Evolutionary conservation across 495 filamentous ascomycete genomes (phyloP).

Genomic region (Oleoguttula mirabilis): DNA sequence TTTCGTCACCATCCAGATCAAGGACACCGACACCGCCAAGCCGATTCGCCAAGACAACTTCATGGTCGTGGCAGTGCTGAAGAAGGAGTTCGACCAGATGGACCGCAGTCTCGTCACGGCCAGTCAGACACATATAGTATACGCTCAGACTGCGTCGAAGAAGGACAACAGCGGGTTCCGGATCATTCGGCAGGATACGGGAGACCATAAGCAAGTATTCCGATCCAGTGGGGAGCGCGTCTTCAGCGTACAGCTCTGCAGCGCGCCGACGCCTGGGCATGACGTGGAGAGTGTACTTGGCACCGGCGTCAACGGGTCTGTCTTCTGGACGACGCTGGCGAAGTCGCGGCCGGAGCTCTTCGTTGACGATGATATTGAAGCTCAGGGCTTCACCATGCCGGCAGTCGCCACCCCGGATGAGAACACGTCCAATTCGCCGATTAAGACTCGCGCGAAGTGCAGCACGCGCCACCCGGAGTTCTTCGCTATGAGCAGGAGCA

Average conservation of each 20-base stretch:
- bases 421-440: conserved; percentile 58
- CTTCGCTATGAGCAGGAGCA: conserved; percentile 90
- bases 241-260: conserved; percentile 81
- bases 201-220: conserved; percentile 78
- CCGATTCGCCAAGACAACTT: conserved; percentile 52
- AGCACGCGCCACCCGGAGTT: conserved; percentile 80
- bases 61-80: conserved; percentile 80
- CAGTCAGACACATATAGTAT: conserved; percentile 83
- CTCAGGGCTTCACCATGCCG: conserved; percentile 68
- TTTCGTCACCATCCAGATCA: conserved; percentile 68
- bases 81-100: conserved; percentile 95
- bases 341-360: conserved; percentile 60
- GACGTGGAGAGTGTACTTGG: conserved; percentile 68
- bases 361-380: conserved; percentile 58
- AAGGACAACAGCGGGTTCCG: conserved; percentile 62
- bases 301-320: conserved; percentile 83
- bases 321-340: conserved; percentile 76
- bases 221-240: conserved; percentile 76
- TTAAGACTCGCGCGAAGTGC: conserved; percentile 88
- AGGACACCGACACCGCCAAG: conserved; percentile 29
- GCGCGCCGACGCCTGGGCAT: conserved; percentile 34
- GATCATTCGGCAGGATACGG: conserved; percentile 88
- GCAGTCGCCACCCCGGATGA: conserved; percentile 34
- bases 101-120: conserved; percentile 86
- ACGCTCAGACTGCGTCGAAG: conserved; percentile 64